These are phyloP conservation scores for Jackrogersella minutella DNA, from an alignment of 495 filamentous ascomycete genomes.

Conservation along the genomic window DNA sequence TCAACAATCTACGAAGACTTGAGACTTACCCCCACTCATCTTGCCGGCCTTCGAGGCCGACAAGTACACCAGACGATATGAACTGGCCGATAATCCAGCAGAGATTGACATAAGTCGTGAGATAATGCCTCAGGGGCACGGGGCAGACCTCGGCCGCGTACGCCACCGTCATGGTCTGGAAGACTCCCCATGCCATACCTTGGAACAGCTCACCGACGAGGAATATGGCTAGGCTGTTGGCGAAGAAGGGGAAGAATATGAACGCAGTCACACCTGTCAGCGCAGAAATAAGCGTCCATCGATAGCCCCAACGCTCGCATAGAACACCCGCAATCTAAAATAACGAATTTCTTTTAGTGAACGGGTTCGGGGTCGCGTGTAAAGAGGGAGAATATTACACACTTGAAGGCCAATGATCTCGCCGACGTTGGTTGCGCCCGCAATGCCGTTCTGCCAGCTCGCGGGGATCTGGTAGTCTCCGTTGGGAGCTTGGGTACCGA, in stretches of 20 bases:
- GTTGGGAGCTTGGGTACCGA: conserved; percentile 40
- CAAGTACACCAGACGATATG: conserved; percentile 58
- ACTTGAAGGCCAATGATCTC: conserved; percentile 50
- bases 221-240: conserved; percentile 65
- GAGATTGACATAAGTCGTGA: conserved; percentile 72
- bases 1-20: neutral
- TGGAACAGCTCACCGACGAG: conserved; percentile 72
- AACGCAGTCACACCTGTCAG: conserved; percentile 56
- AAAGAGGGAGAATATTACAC: neutral
- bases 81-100: conserved; percentile 71
- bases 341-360: conserved; percentile 46
- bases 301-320: conserved; percentile 44
- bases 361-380: conserved; percentile 47
- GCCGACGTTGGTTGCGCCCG: conserved; percentile 52
- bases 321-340: conserved; percentile 44
- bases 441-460: conserved; percentile 50
- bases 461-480: conserved; percentile 46
- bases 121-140: conserved; percentile 65
- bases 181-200: conserved; percentile 76
- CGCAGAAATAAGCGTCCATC: conserved; percentile 50
- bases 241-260: conserved; percentile 69
- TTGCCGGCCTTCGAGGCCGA: conserved; percentile 42
- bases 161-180: conserved; percentile 59
- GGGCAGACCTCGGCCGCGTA: conserved; percentile 69
- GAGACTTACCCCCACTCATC: conserved; percentile 54